phyloP scores from a whole-genome alignment of 495 filamentous ascomycete genomes.

The Aspergillus ostianus region DNA sequence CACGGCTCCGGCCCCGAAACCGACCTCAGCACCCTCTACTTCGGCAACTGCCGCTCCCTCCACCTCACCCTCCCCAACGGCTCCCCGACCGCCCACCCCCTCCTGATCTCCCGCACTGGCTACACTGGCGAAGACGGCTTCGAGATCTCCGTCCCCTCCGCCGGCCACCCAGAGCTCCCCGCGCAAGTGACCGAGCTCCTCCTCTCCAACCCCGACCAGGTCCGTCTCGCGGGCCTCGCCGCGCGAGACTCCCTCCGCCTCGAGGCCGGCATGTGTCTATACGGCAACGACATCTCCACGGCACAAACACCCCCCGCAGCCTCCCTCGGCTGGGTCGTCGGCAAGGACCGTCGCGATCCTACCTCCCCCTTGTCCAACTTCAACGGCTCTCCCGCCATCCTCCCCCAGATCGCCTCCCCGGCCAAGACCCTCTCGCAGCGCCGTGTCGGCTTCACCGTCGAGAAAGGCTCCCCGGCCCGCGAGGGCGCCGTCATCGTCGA shows the following conservation, averaged over 20 bases:
- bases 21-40: slow-evolving; percentile 70
- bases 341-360: slow-evolving; percentile 64
- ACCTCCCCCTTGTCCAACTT: slow-evolving; percentile 51
- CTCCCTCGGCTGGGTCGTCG: slow-evolving; percentile 80
- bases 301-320: slow-evolving; percentile 84
- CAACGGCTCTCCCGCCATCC: slow-evolving; percentile 72
- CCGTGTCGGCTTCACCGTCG: slow-evolving; percentile 76
- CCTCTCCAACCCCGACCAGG: slow-evolving; percentile 57
- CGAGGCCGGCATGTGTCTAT: slow-evolving; percentile 96
- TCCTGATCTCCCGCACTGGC: slow-evolving; percentile 82
- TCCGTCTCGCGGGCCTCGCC: slow-evolving; percentile 82
- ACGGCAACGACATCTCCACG: slow-evolving; percentile 95
- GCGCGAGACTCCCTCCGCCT: slow-evolving; percentile 89
- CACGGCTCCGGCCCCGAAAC: slow-evolving; percentile 38
- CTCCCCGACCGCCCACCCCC: slow-evolving; percentile 42
- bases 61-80: slow-evolving; percentile 50
- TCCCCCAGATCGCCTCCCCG: slow-evolving; percentile 64
- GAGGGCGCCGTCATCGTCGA: slow-evolving; percentile 82
- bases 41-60: slow-evolving; percentile 67
- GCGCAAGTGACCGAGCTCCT: slow-evolving; percentile 57
- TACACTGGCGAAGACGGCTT: slow-evolving; percentile 99
- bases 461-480: slow-evolving; percentile 80
- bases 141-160: slow-evolving; percentile 78
- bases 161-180: slow-evolving; percentile 34
- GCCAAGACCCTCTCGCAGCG: slow-evolving; percentile 66